Percentiles rank a stretch among this genome's conserved stretches.
phyloP scores from a whole-genome alignment of 176 grass and related monocot genomes.

The Zoysia japonica region DNA sequence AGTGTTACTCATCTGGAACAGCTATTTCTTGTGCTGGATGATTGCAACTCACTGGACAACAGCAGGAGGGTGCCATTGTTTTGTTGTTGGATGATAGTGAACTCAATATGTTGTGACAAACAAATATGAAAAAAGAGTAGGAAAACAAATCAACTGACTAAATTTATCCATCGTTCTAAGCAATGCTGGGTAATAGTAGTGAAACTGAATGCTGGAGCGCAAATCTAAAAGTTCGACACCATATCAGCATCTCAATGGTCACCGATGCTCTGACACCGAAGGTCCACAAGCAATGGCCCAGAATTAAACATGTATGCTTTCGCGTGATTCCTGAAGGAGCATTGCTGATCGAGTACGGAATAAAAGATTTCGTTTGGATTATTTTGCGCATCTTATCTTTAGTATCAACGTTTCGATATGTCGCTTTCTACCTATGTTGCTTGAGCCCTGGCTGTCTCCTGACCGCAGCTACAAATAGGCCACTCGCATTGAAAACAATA shows the following conservation, averaged over 20 bases:
- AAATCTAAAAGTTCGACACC: not conserved
- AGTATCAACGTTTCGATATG: not conserved
- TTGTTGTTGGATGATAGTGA: not conserved
- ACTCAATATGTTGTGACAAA: not conserved
- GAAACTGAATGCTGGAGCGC: not conserved
- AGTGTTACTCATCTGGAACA: not conserved
- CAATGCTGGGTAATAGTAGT: not conserved
- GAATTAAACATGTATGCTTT: constrained; percentile 17
- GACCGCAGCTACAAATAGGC: constrained; percentile 37
- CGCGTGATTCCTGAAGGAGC: not conserved
- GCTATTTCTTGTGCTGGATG: too few relatives aligned
- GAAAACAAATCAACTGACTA: not conserved
- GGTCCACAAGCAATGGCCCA: constrained; percentile 6
- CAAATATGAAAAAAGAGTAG: not conserved
- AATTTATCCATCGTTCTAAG: not conserved
- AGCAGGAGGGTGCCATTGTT: not conserved
- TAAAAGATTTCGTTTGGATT: not conserved
- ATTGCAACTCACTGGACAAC: not conserved
- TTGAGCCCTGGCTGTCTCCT: not conserved
- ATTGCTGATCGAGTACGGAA: not conserved
- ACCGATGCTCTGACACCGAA: not conserved
- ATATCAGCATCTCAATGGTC: not conserved
- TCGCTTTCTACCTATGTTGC: not conserved
- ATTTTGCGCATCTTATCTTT: not conserved
- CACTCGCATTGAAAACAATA: not conserved